Evolutionary conservation across 345 rosid species (phyloP).

Genomic region (Cardamine resedifolia): DNA sequence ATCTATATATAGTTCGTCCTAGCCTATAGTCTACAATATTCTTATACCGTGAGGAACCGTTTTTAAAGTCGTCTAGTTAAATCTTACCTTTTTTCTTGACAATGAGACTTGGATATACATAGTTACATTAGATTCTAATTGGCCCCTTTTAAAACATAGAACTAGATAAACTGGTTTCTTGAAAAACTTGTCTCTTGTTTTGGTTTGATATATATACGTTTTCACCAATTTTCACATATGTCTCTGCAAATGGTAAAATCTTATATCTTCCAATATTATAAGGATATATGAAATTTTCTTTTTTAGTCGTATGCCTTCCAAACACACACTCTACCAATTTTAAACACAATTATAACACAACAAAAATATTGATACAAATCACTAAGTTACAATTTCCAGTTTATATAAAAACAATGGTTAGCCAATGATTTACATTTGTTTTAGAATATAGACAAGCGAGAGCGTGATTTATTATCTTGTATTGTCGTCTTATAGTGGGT

Average conservation of each 20-base stretch:
- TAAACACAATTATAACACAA: neutral
- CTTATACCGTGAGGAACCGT: neutral
- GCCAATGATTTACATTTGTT: neutral
- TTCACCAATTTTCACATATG: neutral
- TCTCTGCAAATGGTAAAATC: neutral
- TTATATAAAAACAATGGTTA: neutral
- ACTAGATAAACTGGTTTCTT: neutral
- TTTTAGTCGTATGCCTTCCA: neutral
- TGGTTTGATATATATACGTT: neutral
- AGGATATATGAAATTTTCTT: neutral
- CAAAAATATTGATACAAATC: neutral
- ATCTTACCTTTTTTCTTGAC: neutral
- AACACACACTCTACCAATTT: neutral
- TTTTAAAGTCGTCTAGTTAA: neutral
- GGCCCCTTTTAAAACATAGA: neutral
- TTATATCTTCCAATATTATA: neutral
- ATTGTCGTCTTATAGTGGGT: neutral
- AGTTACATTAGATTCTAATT: neutral
- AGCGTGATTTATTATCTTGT: neutral
- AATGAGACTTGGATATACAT: neutral
- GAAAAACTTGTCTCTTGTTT: neutral
- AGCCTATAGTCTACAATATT: conserved; percentile 8
- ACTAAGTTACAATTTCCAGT: neutral
- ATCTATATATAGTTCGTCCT: neutral
- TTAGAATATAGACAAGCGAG: neutral